Percentiles rank a stretch among this genome's conserved stretches.
phyloP scores from a whole-genome alignment of 1,284 basidiomycete species.

The Fomitopsis schrenkii region DNA sequence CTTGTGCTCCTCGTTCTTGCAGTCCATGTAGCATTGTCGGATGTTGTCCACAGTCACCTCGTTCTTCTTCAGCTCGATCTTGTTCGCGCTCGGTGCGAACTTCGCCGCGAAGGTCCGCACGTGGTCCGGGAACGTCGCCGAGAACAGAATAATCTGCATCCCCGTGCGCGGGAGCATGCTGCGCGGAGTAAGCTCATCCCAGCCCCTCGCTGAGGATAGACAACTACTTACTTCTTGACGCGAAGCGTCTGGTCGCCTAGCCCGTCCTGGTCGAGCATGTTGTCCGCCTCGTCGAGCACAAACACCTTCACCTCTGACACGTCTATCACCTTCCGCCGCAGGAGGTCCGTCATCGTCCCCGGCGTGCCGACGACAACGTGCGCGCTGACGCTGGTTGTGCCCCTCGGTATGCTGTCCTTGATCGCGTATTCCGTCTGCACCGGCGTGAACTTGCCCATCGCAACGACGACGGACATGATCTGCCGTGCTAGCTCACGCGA shows the following conservation, averaged over 20 bases:
- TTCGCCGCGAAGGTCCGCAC: constrained; percentile 88
- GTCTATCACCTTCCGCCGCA: constrained; percentile 73
- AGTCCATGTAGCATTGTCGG: constrained; percentile 98
- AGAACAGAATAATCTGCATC: constrained; percentile 93
- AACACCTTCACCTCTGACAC: constrained; percentile 85
- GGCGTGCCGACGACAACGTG: constrained; percentile 97
- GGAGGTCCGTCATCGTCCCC: constrained; percentile 90
- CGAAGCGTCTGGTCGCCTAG: constrained; percentile 94
- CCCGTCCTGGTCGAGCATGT: constrained; percentile 96
- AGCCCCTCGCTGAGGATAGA: neutral
- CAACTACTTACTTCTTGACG: constrained; percentile 81
- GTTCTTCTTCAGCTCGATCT: constrained; percentile 93
- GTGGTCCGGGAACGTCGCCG: constrained; percentile 95
- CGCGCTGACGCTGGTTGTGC: constrained; percentile 73
- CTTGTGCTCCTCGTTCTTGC: constrained; percentile 85
- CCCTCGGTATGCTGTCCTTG: constrained; percentile 74
- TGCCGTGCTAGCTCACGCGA: constrained; percentile 97
- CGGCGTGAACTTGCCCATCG: constrained; percentile 94
- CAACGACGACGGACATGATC: constrained; percentile 92
- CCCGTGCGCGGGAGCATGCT: constrained; percentile 64
- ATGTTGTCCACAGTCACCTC: constrained; percentile 95
- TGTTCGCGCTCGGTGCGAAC: constrained; percentile 93
- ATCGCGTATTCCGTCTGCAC: constrained; percentile 95
- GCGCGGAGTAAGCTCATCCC: neutral
- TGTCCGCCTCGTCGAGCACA: constrained; percentile 98